Conservation (phyloP, 139 green algal genomes). For the Limnomonas spitsbergensis region DNA sequence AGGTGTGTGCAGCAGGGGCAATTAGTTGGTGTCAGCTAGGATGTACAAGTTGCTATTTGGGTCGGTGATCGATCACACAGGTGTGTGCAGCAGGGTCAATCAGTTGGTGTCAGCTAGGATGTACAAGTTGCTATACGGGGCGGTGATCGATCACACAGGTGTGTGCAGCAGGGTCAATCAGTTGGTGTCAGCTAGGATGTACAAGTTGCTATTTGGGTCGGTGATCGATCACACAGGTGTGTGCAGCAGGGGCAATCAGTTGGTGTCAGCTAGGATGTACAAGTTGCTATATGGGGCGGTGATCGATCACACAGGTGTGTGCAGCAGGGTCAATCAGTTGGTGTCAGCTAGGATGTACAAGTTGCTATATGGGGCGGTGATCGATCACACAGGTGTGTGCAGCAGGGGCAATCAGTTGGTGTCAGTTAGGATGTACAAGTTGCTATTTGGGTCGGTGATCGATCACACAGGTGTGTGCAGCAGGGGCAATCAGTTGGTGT, state of each 20-base stretch:
- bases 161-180: too few relatives aligned
- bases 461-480: conserved; percentile 40
- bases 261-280: conserved; percentile 82
- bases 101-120: conserved; percentile 86
- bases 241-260: too few relatives aligned
- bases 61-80: conserved; percentile 45
- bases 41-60: conserved; percentile 54
- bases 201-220: conserved; percentile 47
- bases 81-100: too few relatives aligned
- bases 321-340: too few relatives aligned
- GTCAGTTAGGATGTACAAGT: conserved; percentile 70
- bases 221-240: conserved; percentile 47
- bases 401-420: too few relatives aligned
- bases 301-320: conserved; percentile 47
- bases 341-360: conserved; percentile 77
- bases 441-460: conserved; percentile 45
- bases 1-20: too few relatives aligned
- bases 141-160: conserved; percentile 47
- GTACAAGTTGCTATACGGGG: conserved; percentile 52
- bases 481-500: too few relatives aligned
- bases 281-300: conserved; percentile 43
- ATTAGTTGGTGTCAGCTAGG: conserved; percentile 89
- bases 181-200: conserved; percentile 85
- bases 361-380: conserved; percentile 45
- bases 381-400: conserved; percentile 44